Evolutionary conservation across 768 basidiomycete genomes (phyloP).

Genomic region (Mycena vulgaris): DNA sequence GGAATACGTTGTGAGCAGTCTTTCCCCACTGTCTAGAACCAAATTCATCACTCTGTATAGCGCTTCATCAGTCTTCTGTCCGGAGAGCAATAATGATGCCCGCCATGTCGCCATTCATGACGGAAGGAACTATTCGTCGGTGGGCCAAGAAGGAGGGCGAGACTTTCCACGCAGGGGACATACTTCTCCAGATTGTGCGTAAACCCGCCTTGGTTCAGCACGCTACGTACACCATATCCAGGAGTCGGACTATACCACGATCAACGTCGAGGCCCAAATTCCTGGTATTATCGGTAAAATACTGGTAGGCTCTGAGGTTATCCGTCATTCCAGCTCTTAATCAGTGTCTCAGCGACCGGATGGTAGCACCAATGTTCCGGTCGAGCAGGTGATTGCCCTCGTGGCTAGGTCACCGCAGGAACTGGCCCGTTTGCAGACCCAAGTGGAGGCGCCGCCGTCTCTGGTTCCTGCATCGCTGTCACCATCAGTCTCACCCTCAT

Average conservation of each 20-base stretch:
- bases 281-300: constrained; percentile 92
- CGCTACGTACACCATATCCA: constrained; percentile 41
- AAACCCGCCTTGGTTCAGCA: neutral
- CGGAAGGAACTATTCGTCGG: constrained; percentile 82
- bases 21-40: neutral
- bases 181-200: constrained; percentile 82
- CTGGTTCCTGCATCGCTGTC: neutral
- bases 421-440: neutral
- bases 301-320: constrained; percentile 64
- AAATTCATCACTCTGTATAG: constrained; percentile 35
- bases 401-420: constrained; percentile 70
- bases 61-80: constrained; percentile 52
- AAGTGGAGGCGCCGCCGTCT: neutral
- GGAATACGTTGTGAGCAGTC: constrained; percentile 14
- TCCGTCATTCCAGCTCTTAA: neutral
- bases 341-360: constrained; percentile 26
- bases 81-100: constrained; percentile 75
- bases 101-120: constrained; percentile 93
- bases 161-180: constrained; percentile 77
- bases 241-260: constrained; percentile 85
- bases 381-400: constrained; percentile 80
- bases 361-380: constrained; percentile 57
- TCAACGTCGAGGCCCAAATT: constrained; percentile 93
- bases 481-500: neutral
- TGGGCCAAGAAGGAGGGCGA: constrained; percentile 90